Conservation (phyloP, 2,329 filamentous ascomycete genomes). For the Triangularia setosa region DNA sequence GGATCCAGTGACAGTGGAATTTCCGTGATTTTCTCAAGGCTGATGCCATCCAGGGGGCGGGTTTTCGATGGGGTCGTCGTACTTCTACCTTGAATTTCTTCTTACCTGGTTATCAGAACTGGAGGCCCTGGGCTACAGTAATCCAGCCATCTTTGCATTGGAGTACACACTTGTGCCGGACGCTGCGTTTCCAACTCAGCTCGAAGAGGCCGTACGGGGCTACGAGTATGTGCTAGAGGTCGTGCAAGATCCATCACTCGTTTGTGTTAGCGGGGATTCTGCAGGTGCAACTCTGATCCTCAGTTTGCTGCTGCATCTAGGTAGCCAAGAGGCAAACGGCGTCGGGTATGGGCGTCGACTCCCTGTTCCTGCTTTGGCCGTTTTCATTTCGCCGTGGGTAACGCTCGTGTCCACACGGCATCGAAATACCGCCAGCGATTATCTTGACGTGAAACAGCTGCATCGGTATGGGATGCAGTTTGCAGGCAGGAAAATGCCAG, state of each 20-base stretch:
- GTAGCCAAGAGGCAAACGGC: slow-evolving; percentile 34
- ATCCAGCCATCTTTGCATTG: slow-evolving; percentile 74
- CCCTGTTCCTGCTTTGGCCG: slow-evolving; percentile 45
- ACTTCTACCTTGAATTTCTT: slow-evolving; percentile 83
- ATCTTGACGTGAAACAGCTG: slow-evolving; percentile 63
- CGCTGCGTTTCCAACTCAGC: slow-evolving; percentile 66
- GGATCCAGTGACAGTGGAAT: slow-evolving; percentile 18
- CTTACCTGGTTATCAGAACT: slow-evolving; percentile 67
- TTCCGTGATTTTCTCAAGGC: neutral
- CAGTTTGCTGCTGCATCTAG: slow-evolving; percentile 66
- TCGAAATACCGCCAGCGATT: slow-evolving; percentile 68
- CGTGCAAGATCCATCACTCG: slow-evolving; percentile 53
- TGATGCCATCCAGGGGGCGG: slow-evolving; percentile 58
- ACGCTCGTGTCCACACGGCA: slow-evolving; percentile 67
- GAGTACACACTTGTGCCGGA: slow-evolving; percentile 80
- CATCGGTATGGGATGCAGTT: slow-evolving; percentile 70
- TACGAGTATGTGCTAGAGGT: slow-evolving; percentile 66
- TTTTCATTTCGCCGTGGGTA: slow-evolving; percentile 78
- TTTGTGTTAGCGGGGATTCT: slow-evolving; percentile 75
- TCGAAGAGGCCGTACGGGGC: slow-evolving; percentile 64
- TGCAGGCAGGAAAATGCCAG: slow-evolving; percentile 45
- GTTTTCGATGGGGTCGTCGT: slow-evolving; percentile 75
- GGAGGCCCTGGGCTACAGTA: slow-evolving; percentile 60
- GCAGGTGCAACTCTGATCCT: slow-evolving; percentile 73
- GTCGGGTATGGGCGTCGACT: slow-evolving; percentile 11